Evolutionary conservation across 140 eudicot species (phyloP).

Genomic region (Ambrosia hybrid): DNA sequence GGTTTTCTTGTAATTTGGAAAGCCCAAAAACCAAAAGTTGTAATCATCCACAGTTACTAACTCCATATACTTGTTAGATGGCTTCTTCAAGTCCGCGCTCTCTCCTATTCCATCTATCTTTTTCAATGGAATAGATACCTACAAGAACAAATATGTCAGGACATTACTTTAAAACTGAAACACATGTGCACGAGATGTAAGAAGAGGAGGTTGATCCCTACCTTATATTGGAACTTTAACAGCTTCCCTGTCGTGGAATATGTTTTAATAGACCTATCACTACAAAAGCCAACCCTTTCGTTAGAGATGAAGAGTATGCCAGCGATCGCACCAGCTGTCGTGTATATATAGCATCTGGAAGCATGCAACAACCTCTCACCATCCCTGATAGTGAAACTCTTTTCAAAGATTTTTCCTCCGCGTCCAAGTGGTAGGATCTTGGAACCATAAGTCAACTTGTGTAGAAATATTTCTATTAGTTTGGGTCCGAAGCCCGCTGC

Average conservation of each 20-base stretch:
- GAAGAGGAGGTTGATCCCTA: neutral
- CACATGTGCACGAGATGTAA: neutral
- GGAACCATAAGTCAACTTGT: slow-evolving; percentile 41
- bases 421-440: slow-evolving; percentile 32
- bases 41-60: slow-evolving; percentile 42
- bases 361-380: slow-evolving; percentile 47
- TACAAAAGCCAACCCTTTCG: slow-evolving; percentile 39
- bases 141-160: slow-evolving; percentile 14
- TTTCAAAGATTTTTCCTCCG: slow-evolving; percentile 30
- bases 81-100: slow-evolving; percentile 30
- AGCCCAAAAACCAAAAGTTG: slow-evolving; percentile 53
- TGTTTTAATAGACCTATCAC: slow-evolving; percentile 36
- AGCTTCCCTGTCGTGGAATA: slow-evolving; percentile 33
- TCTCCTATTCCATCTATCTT: slow-evolving; percentile 41
- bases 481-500: slow-evolving; percentile 38
- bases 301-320: slow-evolving; percentile 50
- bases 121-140: slow-evolving; percentile 42
- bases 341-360: slow-evolving; percentile 36
- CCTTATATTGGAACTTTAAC: slow-evolving; percentile 50
- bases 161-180: neutral
- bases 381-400: slow-evolving; percentile 30
- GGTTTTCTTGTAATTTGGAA: slow-evolving; percentile 34
- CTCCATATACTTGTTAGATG: slow-evolving; percentile 42
- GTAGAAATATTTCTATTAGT: slow-evolving; percentile 30
- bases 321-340: slow-evolving; percentile 47